Evolutionary conservation across 352 stramenopile species (phyloP).

Genomic region (Phytopythium montanum): DNA sequence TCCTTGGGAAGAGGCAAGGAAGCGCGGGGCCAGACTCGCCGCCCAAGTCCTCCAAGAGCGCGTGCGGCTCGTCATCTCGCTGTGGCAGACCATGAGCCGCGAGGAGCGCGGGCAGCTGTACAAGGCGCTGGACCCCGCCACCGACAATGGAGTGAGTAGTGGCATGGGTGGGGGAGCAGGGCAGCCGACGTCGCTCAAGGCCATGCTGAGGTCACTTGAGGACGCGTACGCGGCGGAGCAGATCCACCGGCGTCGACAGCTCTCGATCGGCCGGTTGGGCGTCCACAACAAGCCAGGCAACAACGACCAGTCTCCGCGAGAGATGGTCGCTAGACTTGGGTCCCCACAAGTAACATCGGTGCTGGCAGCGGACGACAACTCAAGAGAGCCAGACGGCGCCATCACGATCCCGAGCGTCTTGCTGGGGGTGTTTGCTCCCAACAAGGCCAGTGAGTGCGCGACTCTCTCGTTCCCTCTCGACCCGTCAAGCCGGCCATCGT

Average conservation of each 20-base stretch:
- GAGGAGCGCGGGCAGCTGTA: slow-evolving; percentile 47
- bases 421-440: slow-evolving; percentile 21
- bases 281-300: neutral
- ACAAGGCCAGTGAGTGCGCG: neutral
- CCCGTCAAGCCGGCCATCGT: neutral
- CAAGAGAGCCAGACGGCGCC: neutral
- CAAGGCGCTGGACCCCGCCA: slow-evolving; percentile 20
- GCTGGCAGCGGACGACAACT: too few species aligned
- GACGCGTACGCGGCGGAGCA: slow-evolving; percentile 63
- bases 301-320: neutral
- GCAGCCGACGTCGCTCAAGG: slow-evolving; percentile 24
- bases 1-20: slow-evolving; percentile 25
- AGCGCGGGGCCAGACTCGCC: slow-evolving; percentile 35
- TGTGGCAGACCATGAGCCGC: slow-evolving; percentile 45
- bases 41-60: slow-evolving; percentile 57
- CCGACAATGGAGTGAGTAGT: neutral
- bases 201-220: slow-evolving; percentile 45
- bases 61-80: slow-evolving; percentile 43
- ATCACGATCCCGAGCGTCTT: slow-evolving; percentile 49
- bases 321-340: neutral
- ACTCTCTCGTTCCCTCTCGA: neutral
- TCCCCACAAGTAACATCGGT: neutral
- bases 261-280: slow-evolving; percentile 10
- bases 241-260: slow-evolving; percentile 40
- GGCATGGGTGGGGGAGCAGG: neutral